Percentiles rank a stretch among this genome's conserved stretches.
These are phyloP conservation scores for Rosa chinensis DNA, from an alignment of 306 rosid genomes.

Conservation along the genomic window DNA sequence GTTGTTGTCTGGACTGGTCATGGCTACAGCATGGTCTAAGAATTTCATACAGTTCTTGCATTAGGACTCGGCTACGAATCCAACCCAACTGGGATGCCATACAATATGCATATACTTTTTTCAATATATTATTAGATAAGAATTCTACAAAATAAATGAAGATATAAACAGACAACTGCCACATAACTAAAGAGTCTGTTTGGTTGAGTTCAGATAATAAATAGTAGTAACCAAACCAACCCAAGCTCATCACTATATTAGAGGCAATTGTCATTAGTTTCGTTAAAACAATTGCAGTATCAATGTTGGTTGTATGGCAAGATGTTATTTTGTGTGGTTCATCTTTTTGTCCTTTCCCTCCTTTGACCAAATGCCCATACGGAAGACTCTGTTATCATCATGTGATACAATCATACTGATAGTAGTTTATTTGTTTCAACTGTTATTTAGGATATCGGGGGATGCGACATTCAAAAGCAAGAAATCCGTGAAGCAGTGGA, in stretches of 20 bases:
- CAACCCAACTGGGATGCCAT: neutral
- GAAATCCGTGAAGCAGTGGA: conserved; percentile 99
- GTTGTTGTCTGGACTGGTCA: neutral
- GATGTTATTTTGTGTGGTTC: neutral
- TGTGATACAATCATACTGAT: neutral
- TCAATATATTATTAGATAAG: neutral
- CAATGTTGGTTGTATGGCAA: neutral
- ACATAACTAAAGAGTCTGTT: neutral
- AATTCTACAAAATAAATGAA: neutral
- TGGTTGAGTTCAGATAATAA: neutral
- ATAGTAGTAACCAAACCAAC: neutral
- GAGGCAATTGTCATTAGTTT: neutral
- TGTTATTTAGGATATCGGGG: conserved; percentile 79
- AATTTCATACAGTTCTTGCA: neutral
- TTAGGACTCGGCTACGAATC: neutral
- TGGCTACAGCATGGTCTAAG: neutral
- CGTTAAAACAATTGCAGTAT: neutral
- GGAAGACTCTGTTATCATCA: neutral
- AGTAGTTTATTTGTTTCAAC: neutral
- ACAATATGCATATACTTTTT: neutral
- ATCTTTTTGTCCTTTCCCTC: neutral
- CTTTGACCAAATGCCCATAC: neutral
- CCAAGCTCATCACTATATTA: neutral
- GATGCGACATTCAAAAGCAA: conserved; percentile 97
- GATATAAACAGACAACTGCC: neutral